Evolutionary conservation across 1,284 basidiomycete genomes (phyloP).

Genomic region (Cryptococcus sp.): DNA sequence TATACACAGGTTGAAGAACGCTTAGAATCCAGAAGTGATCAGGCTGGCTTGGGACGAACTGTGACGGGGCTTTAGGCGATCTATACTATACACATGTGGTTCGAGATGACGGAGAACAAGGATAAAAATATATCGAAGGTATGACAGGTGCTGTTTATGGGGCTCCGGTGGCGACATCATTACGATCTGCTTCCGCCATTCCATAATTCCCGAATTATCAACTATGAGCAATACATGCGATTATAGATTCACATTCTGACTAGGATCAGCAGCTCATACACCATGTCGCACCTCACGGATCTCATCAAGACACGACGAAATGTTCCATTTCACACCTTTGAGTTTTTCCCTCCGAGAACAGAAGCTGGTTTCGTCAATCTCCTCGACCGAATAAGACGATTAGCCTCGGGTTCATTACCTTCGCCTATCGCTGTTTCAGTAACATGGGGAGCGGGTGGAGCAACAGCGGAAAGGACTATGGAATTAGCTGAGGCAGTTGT

Average conservation of each 20-base stretch:
- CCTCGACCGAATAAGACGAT: constrained; percentile 69
- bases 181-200: too few species aligned
- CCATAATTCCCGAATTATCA: too few species aligned
- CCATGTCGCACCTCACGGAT: constrained; percentile 13
- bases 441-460: constrained; percentile 96
- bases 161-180: too few species aligned
- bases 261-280: neutral
- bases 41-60: too few species aligned
- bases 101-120: too few species aligned
- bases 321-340: constrained; percentile 75
- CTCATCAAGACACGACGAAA: constrained; percentile 3
- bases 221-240: too few species aligned
- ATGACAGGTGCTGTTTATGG: too few species aligned
- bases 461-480: constrained; percentile 79
- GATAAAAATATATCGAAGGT: too few species aligned
- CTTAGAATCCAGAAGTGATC: too few species aligned
- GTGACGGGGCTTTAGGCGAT: too few species aligned
- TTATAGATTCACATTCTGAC: neutral
- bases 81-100: too few species aligned
- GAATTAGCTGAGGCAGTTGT: constrained; percentile 70
- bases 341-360: constrained; percentile 94
- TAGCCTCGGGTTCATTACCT: constrained; percentile 54
- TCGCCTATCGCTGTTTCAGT: constrained; percentile 74
- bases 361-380: constrained; percentile 87
- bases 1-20: too few species aligned